Percentiles rank a stretch among this genome's conserved stretches.
These are phyloP conservation scores for Penicillium sp. DNA, from an alignment of 2,329 filamentous ascomycete genomes.

Conservation along the genomic window DNA sequence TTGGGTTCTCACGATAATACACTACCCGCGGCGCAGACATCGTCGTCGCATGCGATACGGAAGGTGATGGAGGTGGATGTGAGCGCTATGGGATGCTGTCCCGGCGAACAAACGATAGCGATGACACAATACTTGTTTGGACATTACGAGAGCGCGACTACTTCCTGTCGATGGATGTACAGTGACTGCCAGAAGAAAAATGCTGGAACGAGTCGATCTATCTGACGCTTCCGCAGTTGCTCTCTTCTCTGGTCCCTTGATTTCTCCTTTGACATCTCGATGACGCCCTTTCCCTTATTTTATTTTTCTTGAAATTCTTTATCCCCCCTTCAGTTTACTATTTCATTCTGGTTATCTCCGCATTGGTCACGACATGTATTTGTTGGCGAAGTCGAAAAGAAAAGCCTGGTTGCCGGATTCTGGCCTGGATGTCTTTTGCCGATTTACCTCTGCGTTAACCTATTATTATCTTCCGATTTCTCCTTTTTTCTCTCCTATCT, in stretches of 20 bases:
- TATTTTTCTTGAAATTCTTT: conserved; percentile 28
- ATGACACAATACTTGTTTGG: conserved; percentile 20
- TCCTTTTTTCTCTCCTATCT: conserved; percentile 5
- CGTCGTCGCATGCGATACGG: conserved; percentile 19
- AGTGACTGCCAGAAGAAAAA: no score
- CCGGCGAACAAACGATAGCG: conserved; percentile 23
- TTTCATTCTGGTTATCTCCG: conserved; percentile 32
- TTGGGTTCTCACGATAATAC: conserved; percentile 25
- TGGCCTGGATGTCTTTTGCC: conserved; percentile 16
- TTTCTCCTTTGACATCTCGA: no score
- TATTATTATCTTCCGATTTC: conserved; percentile 10
- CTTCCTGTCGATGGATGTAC: conserved; percentile 10
- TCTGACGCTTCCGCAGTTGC: conserved; percentile 5
- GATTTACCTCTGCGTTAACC: conserved; percentile 13
- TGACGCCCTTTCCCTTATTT: conserved; percentile 22
- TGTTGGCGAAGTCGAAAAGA: conserved; percentile 12
- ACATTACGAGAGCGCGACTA: conserved; percentile 16
- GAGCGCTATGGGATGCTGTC: conserved; percentile 12
- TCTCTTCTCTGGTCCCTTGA: no score
- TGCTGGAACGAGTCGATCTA: conserved; percentile 2
- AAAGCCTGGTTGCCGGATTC: conserved; percentile 16
- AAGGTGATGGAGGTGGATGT: conserved; percentile 18
- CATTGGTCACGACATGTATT: conserved; percentile 22
- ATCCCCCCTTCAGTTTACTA: conserved; percentile 14
- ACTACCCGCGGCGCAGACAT: conserved; percentile 20